Base-by-base conservation (phyloP, 2,329 filamentous ascomycete species). In the Pseudocercospora pini-densiflorae region DNA sequence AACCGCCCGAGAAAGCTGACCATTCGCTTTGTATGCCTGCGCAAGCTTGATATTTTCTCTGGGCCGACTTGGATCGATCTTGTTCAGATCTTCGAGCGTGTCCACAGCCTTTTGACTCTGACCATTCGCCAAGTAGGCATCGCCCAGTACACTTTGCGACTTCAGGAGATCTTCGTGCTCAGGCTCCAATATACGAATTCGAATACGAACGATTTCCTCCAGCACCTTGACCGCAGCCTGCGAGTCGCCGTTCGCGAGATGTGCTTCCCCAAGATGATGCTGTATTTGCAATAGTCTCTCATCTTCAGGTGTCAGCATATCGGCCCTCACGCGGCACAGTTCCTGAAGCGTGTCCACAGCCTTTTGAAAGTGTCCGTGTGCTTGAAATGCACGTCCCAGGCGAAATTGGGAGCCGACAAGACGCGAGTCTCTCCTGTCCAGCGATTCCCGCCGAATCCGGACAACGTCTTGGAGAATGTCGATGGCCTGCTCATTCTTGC, bases 381-480 rank as follows among this genome's bases (percentile, higher is more conserved):
- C 24, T 57, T 21, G 27, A 27, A 27, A 6, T 27, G 6, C 27
- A 6, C 27, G 27, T 3, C 3, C 27, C 27, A 27, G 27, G 6
- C 6, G 3, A 3, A 27, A 27, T 27, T 6, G 27, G 3, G 27
- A 27, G 27, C 6, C 6, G 27, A 27, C 3, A 3, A 6, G 27
- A 27, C 6, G 6, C 27, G 6, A 27, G 27, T 6, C 27, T 6
- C 6, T 27, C 6, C n/a, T n/a, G n/a, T n/a, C n/a, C n/a, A n/a
- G n/a, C n/a, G n/a, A 27, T 27, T 6, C 6, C 27, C 27, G 27
- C 21, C 47, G 16, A 8, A 58, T 21, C 1, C 3, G 14, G 5
- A 58, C 27, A 8, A 58, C 54, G 6, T 58, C 54, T 36, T 58
- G 14, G 54, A 58, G 54, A n/a, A 58, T 14, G 16, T 33, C 24